Percentiles rank a stretch among this genome's conserved stretches.
Evolutionary conservation across 176 grass and related monocot species (phyloP).

Genomic region (Eragrostis curvula): DNA sequence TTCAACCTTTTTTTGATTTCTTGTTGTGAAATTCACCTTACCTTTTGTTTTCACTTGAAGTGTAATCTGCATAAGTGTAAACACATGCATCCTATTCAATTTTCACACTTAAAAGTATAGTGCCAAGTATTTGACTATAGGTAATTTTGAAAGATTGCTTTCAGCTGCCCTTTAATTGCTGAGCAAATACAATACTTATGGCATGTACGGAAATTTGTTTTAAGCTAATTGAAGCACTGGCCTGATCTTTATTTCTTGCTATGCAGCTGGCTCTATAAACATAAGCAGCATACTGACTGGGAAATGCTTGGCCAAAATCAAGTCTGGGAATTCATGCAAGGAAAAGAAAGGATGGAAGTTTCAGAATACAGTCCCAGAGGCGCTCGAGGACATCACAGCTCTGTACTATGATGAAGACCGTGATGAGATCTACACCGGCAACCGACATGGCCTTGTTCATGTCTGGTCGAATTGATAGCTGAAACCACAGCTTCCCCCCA

Average conservation of each 20-base stretch:
- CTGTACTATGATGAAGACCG: slow-evolving; percentile 90
- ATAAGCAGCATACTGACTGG: slow-evolving; percentile 94
- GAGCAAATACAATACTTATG: background rate
- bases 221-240: slow-evolving; percentile 3
- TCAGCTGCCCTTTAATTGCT: background rate
- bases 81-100: background rate
- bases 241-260: background rate
- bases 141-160: background rate
- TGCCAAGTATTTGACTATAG: background rate
- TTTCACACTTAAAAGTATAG: background rate
- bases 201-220: background rate
- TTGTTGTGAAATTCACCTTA: background rate
- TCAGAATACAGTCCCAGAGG: slow-evolving; percentile 66
- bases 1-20: background rate
- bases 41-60: background rate
- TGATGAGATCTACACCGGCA: slow-evolving; percentile 90
- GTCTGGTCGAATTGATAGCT: slow-evolving; percentile 83
- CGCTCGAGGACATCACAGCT: slow-evolving; percentile 87
- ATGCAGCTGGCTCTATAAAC: slow-evolving; percentile 86
- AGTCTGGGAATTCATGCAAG: slow-evolving; percentile 46
- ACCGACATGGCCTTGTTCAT: slow-evolving; percentile 83
- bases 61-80: background rate
- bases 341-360: slow-evolving; percentile 59
- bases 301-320: slow-evolving; percentile 86
- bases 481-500: slow-evolving; percentile 1